A percentile compares a stretch with the other conserved stretches of the same genome.
Evolutionary conservation across 2,329 filamentous ascomycete species (phyloP).

Genomic region (Arthrobotrys sphaeroides): DNA sequence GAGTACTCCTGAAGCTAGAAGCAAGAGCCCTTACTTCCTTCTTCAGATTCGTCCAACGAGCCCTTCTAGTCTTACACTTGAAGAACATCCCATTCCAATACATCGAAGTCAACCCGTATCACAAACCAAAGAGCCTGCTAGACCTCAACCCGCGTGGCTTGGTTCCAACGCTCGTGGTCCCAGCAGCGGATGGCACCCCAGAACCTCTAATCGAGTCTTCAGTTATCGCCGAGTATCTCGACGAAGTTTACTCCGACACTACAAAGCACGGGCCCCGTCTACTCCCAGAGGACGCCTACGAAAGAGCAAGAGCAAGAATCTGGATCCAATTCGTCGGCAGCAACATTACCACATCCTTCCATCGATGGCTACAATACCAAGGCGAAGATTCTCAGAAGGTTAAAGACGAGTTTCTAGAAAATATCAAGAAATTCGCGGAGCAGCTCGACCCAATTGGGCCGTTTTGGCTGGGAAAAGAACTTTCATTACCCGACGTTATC

Average conservation of each 20-base stretch:
- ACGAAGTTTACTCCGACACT: conserved; percentile 72
- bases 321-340: conserved; percentile 78
- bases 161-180: conserved; percentile 71
- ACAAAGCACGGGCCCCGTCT: conserved; percentile 61
- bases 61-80: conserved; percentile 12
- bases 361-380: conserved; percentile 70
- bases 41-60: conserved; percentile 36
- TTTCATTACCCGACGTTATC: conserved; percentile 75
- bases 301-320: conserved; percentile 72
- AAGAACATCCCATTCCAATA: conserved; percentile 69
- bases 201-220: conserved; percentile 77
- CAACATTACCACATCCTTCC: conserved; percentile 74
- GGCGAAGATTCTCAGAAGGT: conserved; percentile 65
- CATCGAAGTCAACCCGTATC: conserved; percentile 80
- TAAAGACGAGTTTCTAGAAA: conserved; percentile 68
- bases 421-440: conserved; percentile 69
- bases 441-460: conserved; percentile 72
- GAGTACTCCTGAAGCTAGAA: too few relatives aligned
- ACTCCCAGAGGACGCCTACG: conserved; percentile 71
- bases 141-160: conserved; percentile 78
- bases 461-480: conserved; percentile 72
- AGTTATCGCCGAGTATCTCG: conserved; percentile 78
- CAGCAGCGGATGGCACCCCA: conserved; percentile 55
- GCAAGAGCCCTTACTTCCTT: not conserved
- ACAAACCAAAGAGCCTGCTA: conserved; percentile 74